These are phyloP conservation scores for Stephanocyclus meneghinianus DNA, from an alignment of 352 stramenopile genomes.

Conservation along the genomic window DNA sequence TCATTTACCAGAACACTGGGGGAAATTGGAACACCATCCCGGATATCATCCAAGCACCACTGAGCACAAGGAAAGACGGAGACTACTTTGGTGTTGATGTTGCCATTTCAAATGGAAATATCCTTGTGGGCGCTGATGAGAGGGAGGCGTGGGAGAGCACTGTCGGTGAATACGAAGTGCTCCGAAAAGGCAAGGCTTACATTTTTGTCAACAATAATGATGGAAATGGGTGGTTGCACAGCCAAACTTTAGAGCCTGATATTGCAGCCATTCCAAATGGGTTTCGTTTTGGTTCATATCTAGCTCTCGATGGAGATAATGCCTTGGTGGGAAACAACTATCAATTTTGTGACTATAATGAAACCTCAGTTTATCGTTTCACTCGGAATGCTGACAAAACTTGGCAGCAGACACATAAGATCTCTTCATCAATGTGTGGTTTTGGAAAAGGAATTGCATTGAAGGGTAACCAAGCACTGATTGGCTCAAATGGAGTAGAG, in stretches of 20 bases:
- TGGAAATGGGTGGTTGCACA: background rate
- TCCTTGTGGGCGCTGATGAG: conserved; percentile 1
- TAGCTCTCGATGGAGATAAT: conserved; percentile 11
- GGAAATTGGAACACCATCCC: background rate
- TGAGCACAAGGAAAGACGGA: background rate
- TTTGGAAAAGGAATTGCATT: conserved; percentile 1
- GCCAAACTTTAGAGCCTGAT: background rate
- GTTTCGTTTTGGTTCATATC: conserved; percentile 4
- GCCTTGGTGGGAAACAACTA: conserved; percentile 1
- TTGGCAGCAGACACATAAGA: no score
- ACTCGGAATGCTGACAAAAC: background rate
- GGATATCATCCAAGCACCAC: background rate
- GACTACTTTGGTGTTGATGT: conserved; percentile 13
- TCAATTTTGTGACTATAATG: no score
- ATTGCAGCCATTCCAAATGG: background rate
- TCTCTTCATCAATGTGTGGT: background rate
- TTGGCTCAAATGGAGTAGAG: background rate
- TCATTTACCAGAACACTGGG: background rate
- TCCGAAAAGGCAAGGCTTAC: conserved; percentile 5
- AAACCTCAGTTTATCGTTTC: conserved; percentile 1
- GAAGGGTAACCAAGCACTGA: background rate
- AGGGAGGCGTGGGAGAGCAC: background rate
- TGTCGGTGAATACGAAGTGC: background rate
- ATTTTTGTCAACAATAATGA: conserved; percentile 1
- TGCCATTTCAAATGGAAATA: background rate